Percentiles rank a stretch among this genome's conserved stretches.
phyloP scores from a whole-genome alignment of 768 basidiomycete species.

The Phylloporus rhodoxanthus region DNA sequence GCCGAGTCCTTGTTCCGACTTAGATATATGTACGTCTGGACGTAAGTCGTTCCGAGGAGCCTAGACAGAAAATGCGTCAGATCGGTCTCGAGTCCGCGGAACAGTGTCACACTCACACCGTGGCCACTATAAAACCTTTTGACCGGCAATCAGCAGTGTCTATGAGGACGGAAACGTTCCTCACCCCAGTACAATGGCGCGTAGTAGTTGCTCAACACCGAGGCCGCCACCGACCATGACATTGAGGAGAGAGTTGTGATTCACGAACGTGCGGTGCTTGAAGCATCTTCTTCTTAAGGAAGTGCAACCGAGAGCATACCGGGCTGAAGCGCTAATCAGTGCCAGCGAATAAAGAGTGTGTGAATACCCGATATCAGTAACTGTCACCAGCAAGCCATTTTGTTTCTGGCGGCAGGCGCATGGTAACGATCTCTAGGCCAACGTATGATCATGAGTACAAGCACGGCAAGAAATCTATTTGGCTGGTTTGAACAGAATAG shows the following conservation, averaged over 20 bases:
- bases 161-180: background rate
- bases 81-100: background rate
- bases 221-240: background rate
- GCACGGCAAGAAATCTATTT: too few species aligned
- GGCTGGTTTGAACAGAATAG: too few species aligned
- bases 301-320: too few species aligned
- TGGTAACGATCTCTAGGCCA: background rate
- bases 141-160: background rate
- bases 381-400: background rate
- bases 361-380: too few species aligned
- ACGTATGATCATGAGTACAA: background rate
- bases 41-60: conserved; percentile 4
- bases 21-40: conserved; percentile 5
- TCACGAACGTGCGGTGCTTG: too few species aligned
- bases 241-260: background rate
- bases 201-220: background rate
- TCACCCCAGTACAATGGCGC: conserved; percentile 10
- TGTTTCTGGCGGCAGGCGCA: too few species aligned
- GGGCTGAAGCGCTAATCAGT: too few species aligned
- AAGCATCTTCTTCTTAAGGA: too few species aligned
- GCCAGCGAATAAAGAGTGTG: too few species aligned
- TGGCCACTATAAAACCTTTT: conserved; percentile 6
- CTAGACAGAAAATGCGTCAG: background rate
- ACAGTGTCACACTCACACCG: background rate
- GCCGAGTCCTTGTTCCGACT: background rate